phyloP scores from a whole-genome alignment of 1,284 basidiomycete genomes.

The Baeospora myosura region DNA sequence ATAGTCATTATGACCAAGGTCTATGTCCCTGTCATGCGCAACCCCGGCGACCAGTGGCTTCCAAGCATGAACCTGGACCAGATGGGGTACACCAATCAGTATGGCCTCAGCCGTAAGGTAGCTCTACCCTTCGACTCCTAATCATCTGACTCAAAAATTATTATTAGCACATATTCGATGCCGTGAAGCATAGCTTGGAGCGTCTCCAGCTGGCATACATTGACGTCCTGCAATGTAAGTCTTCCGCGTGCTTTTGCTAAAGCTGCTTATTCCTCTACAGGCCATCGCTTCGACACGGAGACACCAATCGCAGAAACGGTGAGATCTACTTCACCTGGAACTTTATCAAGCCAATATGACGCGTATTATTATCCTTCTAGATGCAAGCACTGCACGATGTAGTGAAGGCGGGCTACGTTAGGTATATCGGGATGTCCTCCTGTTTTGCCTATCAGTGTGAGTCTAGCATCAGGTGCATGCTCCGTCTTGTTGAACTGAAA shows the following conservation, averaged over 20 bases:
- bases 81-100: constrained; percentile 28
- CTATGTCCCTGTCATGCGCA: background rate
- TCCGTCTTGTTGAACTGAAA: background rate
- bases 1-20: constrained; percentile 54
- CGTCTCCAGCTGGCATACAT: constrained; percentile 40
- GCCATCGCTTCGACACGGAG: constrained; percentile 38
- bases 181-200: constrained; percentile 34
- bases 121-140: background rate
- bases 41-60: constrained; percentile 1
- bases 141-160: background rate
- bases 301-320: constrained; percentile 37
- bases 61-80: constrained; percentile 5
- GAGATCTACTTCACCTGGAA: constrained; percentile 1
- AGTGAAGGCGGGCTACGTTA: constrained; percentile 30
- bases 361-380: constrained; percentile 7
- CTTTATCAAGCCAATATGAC: background rate
- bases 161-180: constrained; percentile 36
- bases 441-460: constrained; percentile 22
- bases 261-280: background rate
- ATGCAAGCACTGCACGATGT: constrained; percentile 40
- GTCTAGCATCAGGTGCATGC: constrained; percentile 5
- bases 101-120: constrained; percentile 16
- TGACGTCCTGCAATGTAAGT: constrained; percentile 33
- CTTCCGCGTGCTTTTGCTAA: background rate
- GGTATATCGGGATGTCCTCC: constrained; percentile 45